Base-by-base conservation (phyloP, 2,329 filamentous ascomycete species). In the Apiospora phragmitis region DNA sequence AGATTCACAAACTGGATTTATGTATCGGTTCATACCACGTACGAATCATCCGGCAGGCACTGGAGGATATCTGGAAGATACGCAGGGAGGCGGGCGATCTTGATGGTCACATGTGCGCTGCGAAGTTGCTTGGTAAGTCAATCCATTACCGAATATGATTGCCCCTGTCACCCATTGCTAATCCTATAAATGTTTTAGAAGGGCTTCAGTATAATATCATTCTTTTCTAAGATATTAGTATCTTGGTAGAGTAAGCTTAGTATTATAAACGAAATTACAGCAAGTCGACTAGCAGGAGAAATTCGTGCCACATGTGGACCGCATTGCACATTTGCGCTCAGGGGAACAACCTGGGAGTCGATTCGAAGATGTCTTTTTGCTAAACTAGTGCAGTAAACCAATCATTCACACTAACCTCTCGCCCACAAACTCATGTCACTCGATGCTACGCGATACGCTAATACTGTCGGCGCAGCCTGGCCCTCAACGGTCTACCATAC, bases 21-120 rank as follows among this genome's bases (percentile, higher is more conserved):
- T 75, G 74, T n/a, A 71, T 75, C 38, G 66, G 73, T 1, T 73
- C 71, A 21, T 47, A 71, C 4, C 74, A 75, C 65, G 71, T 75
- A 6, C n/a, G 68, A 18, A 71, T 65, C 3, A 74, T 75, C 1
- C 65, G 72, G 0, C 69, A 73, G 29, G 74, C 74, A 1, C 65
- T 75, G 45, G 21, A 47, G 43, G 73, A 75, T 38, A 43, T 74
- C 3, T 75, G 74, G 74, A 55, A 65, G 3, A 12, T 71, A 41
- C 69, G 74, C 35, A 65, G 21, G 12, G 45, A 67, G 1, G 16
- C 71, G 29, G 74, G 71, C 0, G 74, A 75, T 47, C 12, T 32
- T 0, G 65, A 65, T 3, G 74, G 74, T 2, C 21, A 66, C 42
- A 24, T 75, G 45, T 68, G 67, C 29, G 67, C 67, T 11, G 32